Evolutionary conservation across 805 yeast genomes (phyloP), one percentile per base, ranked within the genome.

Genomic region (Candida dendrica): DNA sequence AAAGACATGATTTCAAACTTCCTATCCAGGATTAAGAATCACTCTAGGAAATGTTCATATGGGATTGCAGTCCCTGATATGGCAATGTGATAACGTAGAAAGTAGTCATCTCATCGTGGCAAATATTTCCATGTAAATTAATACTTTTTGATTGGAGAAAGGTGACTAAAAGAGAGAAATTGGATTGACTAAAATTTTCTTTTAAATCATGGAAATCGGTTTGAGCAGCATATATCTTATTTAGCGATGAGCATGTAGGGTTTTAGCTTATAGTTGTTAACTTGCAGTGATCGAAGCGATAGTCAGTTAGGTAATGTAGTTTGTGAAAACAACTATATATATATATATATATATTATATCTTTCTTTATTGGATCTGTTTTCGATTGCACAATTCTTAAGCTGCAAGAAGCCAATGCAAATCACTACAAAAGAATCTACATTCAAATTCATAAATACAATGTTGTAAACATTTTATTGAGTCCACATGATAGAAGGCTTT

Each of bases 401-500:
- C n/a, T n/a, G n/a, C n/a, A n/a, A n/a, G n/a, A n/a, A n/a, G n/a
- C n/a, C n/a, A n/a, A n/a, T 14, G 34, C 13, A n/a, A 32, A 32
- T n/a, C 17, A 16, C 15, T n/a, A 29, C 14, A n/a, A 3, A 6
- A 4, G 32, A 11, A 7, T 15, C 27, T 34, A 34, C 26, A 20
- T 9, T 20, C 20, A 34, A 6, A 3, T 20, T 34, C 18, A 34
- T 22, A 34, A n/a, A 14, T 19, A 20, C 27, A 14, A 4, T 13
- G n/a, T n/a, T 13, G n/a, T 35, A 36, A 6, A 4, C 18, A 9
- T n/a, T 17, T 40, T 39, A 55, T 39, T 52, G 51, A 14, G 46
- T 44, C 69, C 69, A 66, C 40, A 58, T 58, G 16, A 47, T 37
- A 6, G 73, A 69, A 9, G 58, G 33, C 42, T 64, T 75, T 33